Evolutionary conservation across 2,329 filamentous ascomycete species (phyloP), one percentile per base, ranked within the genome.

Genomic region (Nakataea oryzae): DNA sequence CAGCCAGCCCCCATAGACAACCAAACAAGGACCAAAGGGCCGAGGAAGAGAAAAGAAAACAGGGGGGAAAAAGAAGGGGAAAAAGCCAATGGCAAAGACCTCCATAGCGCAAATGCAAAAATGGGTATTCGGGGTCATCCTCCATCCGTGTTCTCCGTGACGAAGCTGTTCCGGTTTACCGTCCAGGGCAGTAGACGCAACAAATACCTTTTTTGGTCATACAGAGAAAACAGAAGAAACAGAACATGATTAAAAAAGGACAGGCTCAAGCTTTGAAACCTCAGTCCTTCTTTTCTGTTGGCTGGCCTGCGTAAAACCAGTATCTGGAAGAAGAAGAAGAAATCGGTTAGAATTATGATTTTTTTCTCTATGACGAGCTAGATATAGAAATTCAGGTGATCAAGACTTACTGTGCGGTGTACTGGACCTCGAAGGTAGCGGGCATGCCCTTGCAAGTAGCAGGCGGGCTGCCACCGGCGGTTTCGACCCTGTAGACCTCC

Each of bases 401-500:
- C 8, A 17, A 34, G 81, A 88, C 87, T 83, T 90, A 97, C 81
- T 93, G 84, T 55, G 93, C 86, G 34, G 90, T 81, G 75, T 97
- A 97, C 70, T 93, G 80, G 17, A 96, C 84, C 65, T 87, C 78
- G 67, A 97, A 93, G 1, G 74, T 70, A 13, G 80, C 78, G 0
- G 79, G 73, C 79, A 85, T 80, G 13, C 85, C 89, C 41, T 82
- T 72, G 72, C 93, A 97, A 0, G 86, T 89, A 29, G 82, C 78
- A 0, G 93, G 93, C 2, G 91, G 76, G 58, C 81, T 84, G 13
- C 93, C 93, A 29, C 92, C 93, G 0, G 88, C 91, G 13, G 93
- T 97, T 69, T 90, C 82, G 57, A 97, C 77, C 14, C 93, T 84
- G 76, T 93, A 97, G 28, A 96, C 87, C 72, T 91, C 86, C 72